Evolutionary conservation across 306 rosid genomes (phyloP).

Genomic region (Cucurbita ficifolia): DNA sequence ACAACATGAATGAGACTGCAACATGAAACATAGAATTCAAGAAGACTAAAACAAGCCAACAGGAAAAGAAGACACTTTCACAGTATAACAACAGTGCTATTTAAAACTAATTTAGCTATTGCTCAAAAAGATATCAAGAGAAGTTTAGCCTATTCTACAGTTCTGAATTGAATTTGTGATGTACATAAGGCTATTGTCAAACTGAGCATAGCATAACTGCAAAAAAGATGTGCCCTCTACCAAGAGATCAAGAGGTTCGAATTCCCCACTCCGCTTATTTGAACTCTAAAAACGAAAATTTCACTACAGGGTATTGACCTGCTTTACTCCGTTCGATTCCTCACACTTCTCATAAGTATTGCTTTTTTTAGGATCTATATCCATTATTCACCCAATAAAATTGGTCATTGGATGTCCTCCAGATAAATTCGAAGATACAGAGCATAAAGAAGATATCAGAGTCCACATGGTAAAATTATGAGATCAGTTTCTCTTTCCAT

Average conservation of each 20-base stretch:
- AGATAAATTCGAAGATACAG: background rate
- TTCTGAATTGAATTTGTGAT: background rate
- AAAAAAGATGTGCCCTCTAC: too few relatives aligned
- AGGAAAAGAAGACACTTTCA: background rate
- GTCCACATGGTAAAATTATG: background rate
- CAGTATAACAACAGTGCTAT: background rate
- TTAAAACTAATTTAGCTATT: background rate
- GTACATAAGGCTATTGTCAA: background rate
- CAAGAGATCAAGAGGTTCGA: too few relatives aligned
- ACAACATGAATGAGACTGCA: background rate
- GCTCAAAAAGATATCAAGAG: background rate
- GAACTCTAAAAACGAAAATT: too few relatives aligned
- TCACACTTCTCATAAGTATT: background rate
- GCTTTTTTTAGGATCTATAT: background rate
- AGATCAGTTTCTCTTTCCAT: background rate
- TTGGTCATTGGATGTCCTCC: background rate
- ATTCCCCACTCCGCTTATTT: too few relatives aligned
- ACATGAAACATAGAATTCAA: background rate
- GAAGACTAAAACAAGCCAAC: background rate
- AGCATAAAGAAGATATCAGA: background rate
- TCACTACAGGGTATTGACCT: too few relatives aligned
- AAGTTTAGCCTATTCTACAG: background rate
- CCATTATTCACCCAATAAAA: background rate
- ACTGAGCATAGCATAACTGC: too few relatives aligned
- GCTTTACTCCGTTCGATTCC: background rate